Conservation (phyloP, 2,329 filamentous ascomycete species). For the Cytospora piceae region DNA sequence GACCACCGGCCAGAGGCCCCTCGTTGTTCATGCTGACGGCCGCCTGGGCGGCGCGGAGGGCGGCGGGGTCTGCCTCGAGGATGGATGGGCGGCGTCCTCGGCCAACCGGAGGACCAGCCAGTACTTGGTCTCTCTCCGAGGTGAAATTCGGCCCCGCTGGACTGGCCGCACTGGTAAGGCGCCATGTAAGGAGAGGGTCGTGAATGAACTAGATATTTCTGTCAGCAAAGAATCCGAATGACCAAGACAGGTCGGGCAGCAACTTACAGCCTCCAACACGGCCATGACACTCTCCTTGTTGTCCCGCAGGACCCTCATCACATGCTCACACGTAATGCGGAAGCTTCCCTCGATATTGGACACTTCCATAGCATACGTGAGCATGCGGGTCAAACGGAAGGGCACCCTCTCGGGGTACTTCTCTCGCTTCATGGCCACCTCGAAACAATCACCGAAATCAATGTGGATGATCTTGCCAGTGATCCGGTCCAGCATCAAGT, state of each 20-base stretch:
- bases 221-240: conserved; percentile 33
- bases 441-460: conserved; percentile 99
- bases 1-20: conserved; percentile 47
- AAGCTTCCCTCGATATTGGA: conserved; percentile 99
- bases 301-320: conserved; percentile 93
- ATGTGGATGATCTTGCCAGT: conserved; percentile 98
- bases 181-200: conserved; percentile 98
- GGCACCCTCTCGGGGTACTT: conserved; percentile 98
- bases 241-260: conserved; percentile 12
- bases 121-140: conserved; percentile 60
- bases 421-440: conserved; percentile 98
- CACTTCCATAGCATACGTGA: conserved; percentile 99
- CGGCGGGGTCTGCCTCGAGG: conserved; percentile 65
- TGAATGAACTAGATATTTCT: conserved; percentile 79
- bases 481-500: conserved; percentile 93
- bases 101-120: conserved; percentile 51
- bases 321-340: conserved; percentile 96
- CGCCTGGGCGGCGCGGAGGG: conserved; percentile 55
- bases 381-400: conserved; percentile 96
- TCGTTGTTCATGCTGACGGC: conserved; percentile 36
- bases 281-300: conserved; percentile 99
- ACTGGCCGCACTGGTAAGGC: conserved; percentile 69
- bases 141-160: conserved; percentile 70
- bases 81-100: conserved; percentile 70
- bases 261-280: conserved; percentile 90